These are phyloP conservation scores for Chlamydomonas sp. DNA, from an alignment of 139 green algal species.

Conservation along the genomic window DNA sequence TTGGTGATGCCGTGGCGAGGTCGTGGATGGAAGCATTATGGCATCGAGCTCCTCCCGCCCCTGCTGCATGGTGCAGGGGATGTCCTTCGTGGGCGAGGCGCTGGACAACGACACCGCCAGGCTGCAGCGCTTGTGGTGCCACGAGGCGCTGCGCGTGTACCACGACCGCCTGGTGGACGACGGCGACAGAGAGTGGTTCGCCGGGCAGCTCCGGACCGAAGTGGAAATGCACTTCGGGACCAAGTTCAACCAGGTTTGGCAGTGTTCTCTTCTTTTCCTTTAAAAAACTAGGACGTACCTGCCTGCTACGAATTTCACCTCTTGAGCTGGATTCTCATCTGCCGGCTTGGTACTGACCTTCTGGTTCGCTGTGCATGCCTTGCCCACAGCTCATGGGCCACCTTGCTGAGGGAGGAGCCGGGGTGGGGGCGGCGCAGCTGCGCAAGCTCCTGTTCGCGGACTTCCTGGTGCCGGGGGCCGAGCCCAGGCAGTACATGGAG, in stretches of 20 bases:
- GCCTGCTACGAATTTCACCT: too few relatives aligned
- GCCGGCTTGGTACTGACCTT: too few relatives aligned
- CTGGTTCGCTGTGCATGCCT: neutral
- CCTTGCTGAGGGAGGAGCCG: neutral
- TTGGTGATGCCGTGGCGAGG: too few relatives aligned
- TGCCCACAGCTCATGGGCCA: constrained; percentile 11
- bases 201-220: neutral
- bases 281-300: too few relatives aligned
- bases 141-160: constrained; percentile 71
- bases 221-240: constrained; percentile 33
- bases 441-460: constrained; percentile 76
- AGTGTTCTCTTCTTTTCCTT: too few relatives aligned
- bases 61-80: constrained; percentile 1
- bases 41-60: neutral
- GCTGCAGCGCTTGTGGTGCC: constrained; percentile 28
- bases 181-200: constrained; percentile 68
- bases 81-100: constrained; percentile 30
- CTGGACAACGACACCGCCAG: constrained; percentile 13
- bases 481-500: constrained; percentile 41
- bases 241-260: constrained; percentile 9
- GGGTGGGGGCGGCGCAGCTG: constrained; percentile 37
- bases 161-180: constrained; percentile 77
- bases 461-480: constrained; percentile 73
- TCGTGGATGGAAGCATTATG: neutral
- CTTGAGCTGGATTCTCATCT: too few relatives aligned